phyloP scores from a whole-genome alignment of 768 basidiomycete genomes.

The Hydnum rufescens region DNA sequence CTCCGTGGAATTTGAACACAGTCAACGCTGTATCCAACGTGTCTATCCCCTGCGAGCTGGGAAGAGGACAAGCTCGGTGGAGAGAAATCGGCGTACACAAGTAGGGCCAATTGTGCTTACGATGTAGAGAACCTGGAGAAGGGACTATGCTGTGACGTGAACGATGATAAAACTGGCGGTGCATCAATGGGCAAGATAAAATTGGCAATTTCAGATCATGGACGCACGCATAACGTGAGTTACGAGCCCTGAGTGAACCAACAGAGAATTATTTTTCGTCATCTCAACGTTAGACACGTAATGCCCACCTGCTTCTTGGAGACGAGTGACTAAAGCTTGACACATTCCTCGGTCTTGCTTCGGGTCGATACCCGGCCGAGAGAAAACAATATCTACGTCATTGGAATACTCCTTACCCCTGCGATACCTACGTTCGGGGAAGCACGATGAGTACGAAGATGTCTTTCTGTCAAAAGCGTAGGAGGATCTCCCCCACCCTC shows the following conservation, averaged over 20 bases:
- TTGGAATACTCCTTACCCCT: conserved; percentile 64
- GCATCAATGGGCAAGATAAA: not conserved
- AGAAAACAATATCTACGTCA: conserved; percentile 81
- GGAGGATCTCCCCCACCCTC: conserved; percentile 58
- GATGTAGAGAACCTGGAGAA: not conserved
- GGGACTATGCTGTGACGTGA: not conserved
- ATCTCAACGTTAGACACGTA: not conserved
- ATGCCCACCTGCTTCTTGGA: conserved; percentile 36
- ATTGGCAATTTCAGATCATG: not conserved
- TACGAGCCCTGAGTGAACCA: conserved; percentile 32
- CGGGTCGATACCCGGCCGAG: conserved; percentile 33
- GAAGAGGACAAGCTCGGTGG: no score
- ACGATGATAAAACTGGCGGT: no score
- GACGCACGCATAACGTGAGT: conserved; percentile 70
- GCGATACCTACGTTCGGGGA: conserved; percentile 40
- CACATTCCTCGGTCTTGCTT: conserved; percentile 36
- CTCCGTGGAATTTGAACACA: conserved; percentile 30
- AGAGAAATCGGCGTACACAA: no score
- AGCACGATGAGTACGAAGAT: not conserved
- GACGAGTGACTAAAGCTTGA: conserved; percentile 33
- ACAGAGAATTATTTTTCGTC: not conserved
- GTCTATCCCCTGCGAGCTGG: conserved; percentile 24
- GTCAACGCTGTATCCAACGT: conserved; percentile 71
- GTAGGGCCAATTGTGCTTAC: not conserved
- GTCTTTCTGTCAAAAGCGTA: not conserved